Base-by-base conservation (phyloP, 192 early-diverging fungal genomes). In the Allomyces macrogynus region DNA sequence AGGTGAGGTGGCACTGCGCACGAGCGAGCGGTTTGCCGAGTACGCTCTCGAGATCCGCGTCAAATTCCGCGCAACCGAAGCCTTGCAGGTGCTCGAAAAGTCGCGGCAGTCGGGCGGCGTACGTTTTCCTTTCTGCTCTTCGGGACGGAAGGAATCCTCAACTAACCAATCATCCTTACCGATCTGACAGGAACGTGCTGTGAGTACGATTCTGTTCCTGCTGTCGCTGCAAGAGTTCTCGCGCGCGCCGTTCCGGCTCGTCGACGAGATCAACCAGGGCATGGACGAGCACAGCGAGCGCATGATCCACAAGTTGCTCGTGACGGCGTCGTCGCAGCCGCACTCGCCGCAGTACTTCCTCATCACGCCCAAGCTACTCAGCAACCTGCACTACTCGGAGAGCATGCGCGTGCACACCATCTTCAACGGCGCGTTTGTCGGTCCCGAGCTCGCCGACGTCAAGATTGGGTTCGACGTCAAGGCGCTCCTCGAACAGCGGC, bases 251-350 rank as follows among this genome's bases (percentile, higher is more conserved):
- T 99, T 99, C 84, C 86, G 96, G 63, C 90, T 97, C 0, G 96
- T 99, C 14, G 96, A 99, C 77, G 96, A 99, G 74, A 99, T 99
- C 66, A 99, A 99, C 71, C 96, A 99, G 71, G 96, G 96, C 62
- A 97, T 99, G 96, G 96, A 99, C 74, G 88, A 90, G 32, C 80
- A 86, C 42, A 99, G 97, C 72, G 96, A 99, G 71, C 80, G 96
- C 23, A 75, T 94, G 74, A 86, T 97, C n/a, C 96, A 99, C 76
- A 69, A 78, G 20, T 89, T 91, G 67, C 81, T 99, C 60, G 92
- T 99, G 32, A 70, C 87, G 23, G 85, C 81, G 11, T 92, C 91
- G 0, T 93, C 88, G 69, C 69, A 74, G 61, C 67, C 65, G 11
- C 32, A 62, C 23, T 71, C 72, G 61, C 62, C 75, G 3, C 78